These are phyloP conservation scores for Gynochthodes officinalis DNA, from an alignment of 257 asterid species.

Conservation along the genomic window DNA sequence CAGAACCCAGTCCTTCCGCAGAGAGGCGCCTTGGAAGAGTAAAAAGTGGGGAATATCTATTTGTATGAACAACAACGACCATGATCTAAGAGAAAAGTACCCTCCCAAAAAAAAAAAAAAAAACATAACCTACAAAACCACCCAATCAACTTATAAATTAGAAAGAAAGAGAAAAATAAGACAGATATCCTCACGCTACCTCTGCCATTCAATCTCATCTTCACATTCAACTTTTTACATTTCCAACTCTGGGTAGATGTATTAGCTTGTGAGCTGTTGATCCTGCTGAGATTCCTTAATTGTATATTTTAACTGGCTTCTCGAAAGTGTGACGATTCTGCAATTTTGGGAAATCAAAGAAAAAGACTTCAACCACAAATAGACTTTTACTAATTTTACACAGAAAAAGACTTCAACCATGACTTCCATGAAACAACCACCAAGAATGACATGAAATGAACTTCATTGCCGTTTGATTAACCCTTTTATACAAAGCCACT, in stretches of 20 bases:
- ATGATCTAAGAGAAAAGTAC: slow-evolving; percentile 15
- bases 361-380: slow-evolving; percentile 8
- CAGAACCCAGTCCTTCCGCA: slow-evolving; percentile 5
- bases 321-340: slow-evolving; percentile 93
- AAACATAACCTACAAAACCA: slow-evolving; percentile 23
- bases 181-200: not conserved
- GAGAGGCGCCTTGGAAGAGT: not conserved
- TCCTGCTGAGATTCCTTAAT: slow-evolving; percentile 32
- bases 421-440: not conserved
- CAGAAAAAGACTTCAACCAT: not conserved
- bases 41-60: slow-evolving; percentile 5
- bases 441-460: not conserved
- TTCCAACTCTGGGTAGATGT: slow-evolving; percentile 2
- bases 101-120: slow-evolving; percentile 14
- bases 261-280: slow-evolving; percentile 5
- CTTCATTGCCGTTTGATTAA: not conserved
- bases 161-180: not conserved
- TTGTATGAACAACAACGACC: slow-evolving; percentile 3
- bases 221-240: slow-evolving; percentile 12
- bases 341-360: slow-evolving; percentile 25
- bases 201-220: slow-evolving; percentile 7
- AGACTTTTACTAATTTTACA: not conserved
- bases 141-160: slow-evolving; percentile 4
- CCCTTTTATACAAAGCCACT: not conserved
- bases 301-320: slow-evolving; percentile 90